Base-by-base conservation (phyloP, 192 early-diverging fungal genomes). In the Coemansia sp. region DNA sequence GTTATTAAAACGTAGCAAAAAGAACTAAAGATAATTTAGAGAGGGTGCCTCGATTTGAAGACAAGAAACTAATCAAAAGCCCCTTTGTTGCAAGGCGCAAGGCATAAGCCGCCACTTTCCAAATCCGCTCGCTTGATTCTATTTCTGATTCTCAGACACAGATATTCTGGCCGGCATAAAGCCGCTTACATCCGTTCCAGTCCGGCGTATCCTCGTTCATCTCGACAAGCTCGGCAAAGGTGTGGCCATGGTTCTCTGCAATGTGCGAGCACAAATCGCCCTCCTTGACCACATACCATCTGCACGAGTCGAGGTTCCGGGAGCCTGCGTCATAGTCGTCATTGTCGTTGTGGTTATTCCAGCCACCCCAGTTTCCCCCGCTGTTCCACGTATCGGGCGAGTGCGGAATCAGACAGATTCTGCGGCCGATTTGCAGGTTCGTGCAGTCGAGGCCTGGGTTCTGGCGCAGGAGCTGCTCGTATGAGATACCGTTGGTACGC, bases 371-470 rank as follows among this genome's bases (percentile, higher is more conserved):
- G 54, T 47, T 18, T n/a, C n/a, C n/a, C n/a, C n/a, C n/a, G n/a
- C n/a, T n/a, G n/a, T n/a, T n/a, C n/a, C n/a, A n/a, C n/a, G n/a
- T n/a, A n/a, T n/a, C n/a, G 16, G 40, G 6, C 3, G 29, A 44
- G 6, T 40, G 22, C n/a, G 73, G 73, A 24, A 77, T 58, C 7
- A 77, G 55, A 12, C 73, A 77, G 16, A 77, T 54, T 31, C 67
- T 77, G 23, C 70, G 67, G 2, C 67, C 67, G 4, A 67, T 42
- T 1, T 43, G 52, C 22, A 77, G 48, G 31, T 52, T 33, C 2
- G 59, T 63, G 27, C 73, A 77, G 43, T 70, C 52, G 31, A 77
- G 62, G 0, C 73, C 73, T 5, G 73, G 73, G 49, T 77, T 77
- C 31, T 77, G 73, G 4, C 38, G 38, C 5, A 77, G 60, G 33